phyloP scores from a whole-genome alignment of 2,329 filamentous ascomycete genomes.

The Pseudopyricularia cyperi region DNA sequence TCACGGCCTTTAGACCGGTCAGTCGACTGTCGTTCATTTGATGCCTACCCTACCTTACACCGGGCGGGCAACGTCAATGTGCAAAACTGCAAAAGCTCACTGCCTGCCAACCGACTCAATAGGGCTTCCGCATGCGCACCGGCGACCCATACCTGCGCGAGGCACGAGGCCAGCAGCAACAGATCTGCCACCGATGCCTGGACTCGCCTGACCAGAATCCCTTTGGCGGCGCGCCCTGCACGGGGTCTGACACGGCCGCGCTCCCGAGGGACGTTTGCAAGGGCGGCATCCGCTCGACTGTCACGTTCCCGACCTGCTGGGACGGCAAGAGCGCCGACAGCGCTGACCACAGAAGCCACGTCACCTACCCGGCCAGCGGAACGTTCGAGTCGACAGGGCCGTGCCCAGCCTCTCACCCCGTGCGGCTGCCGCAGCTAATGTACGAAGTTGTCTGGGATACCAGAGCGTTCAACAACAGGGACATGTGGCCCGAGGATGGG shows the following conservation, averaged over 20 bases:
- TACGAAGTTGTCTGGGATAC: slow-evolving; percentile 32
- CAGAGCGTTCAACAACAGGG: slow-evolving; percentile 20
- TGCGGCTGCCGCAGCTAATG: slow-evolving; percentile 28
- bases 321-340: slow-evolving; percentile 36
- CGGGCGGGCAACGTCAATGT: neutral
- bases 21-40: slow-evolving; percentile 6
- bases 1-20: slow-evolving; percentile 28
- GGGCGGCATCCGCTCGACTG: slow-evolving; percentile 27
- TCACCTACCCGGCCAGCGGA: slow-evolving; percentile 30
- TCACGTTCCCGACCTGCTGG: slow-evolving; percentile 37
- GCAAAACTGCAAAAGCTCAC: neutral
- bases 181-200: slow-evolving; percentile 15
- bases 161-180: slow-evolving; percentile 9
- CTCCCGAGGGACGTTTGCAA: slow-evolving; percentile 22
- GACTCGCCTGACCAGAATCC: slow-evolving; percentile 10
- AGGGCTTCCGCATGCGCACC: slow-evolving; percentile 25
- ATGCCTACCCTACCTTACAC: neutral
- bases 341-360: slow-evolving; percentile 24
- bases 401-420: slow-evolving; percentile 27
- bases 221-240: slow-evolving; percentile 11
- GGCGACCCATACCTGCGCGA: slow-evolving; percentile 15
- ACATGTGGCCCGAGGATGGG: slow-evolving; percentile 20
- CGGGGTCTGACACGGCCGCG: slow-evolving; percentile 18
- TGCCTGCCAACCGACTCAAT: neutral
- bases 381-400: slow-evolving; percentile 16